phyloP scores from a whole-genome alignment of 2,329 filamentous ascomycete genomes.

The Tolypocladium pustulatum region DNA sequence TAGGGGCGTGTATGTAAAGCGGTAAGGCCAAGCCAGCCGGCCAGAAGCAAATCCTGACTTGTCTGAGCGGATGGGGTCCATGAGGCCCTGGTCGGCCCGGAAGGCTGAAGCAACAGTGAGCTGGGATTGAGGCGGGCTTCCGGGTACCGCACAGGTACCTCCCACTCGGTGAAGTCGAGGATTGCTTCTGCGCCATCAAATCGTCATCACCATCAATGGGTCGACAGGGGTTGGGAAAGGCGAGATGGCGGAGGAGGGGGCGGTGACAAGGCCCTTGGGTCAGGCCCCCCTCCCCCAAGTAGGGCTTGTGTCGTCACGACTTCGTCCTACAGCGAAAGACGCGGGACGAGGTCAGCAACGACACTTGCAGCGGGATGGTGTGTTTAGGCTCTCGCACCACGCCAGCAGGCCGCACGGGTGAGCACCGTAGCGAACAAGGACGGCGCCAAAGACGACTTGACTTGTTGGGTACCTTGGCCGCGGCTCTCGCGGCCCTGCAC shows the following conservation, averaged over 20 bases:
- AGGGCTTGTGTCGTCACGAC: not conserved
- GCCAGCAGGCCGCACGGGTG: not conserved
- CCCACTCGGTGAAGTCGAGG: not conserved
- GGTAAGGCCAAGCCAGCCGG: not conserved
- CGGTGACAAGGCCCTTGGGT: not conserved
- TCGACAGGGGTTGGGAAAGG: not conserved
- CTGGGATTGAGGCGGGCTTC: not conserved
- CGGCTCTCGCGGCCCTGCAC: not conserved
- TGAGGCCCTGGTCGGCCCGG: not conserved
- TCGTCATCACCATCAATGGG: not conserved
- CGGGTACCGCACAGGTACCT: not conserved
- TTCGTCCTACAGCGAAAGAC: not conserved
- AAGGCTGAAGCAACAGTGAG: not conserved
- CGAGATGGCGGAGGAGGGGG: not conserved
- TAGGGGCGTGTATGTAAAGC: not conserved
- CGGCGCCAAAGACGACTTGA: not conserved
- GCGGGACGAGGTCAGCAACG: not conserved
- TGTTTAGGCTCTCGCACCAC: not conserved
- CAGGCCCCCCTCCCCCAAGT: not conserved
- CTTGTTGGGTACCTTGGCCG: not conserved
- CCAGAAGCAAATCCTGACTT: not conserved
- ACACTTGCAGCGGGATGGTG: not conserved
- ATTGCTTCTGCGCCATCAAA: not conserved
- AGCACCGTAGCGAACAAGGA: not conserved
- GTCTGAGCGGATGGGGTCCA: not conserved